Evolutionary conservation across 2,329 filamentous ascomycete species (phyloP).

Genomic region (Acrocalymma vagum): DNA sequence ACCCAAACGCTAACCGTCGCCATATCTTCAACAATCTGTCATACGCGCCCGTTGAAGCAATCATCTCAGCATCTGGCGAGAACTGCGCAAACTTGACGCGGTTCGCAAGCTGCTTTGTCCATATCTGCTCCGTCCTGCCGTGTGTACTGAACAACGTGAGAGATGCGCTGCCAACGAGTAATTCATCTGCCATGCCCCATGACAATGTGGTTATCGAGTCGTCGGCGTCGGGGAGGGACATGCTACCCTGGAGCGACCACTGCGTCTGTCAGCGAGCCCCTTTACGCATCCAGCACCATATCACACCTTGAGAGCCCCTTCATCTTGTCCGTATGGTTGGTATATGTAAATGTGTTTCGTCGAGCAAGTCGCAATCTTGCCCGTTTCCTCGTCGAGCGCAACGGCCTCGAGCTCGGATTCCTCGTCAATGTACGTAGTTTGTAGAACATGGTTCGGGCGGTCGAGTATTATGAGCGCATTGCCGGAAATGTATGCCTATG

Average conservation of each 20-base stretch:
- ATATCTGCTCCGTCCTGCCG: conserved; percentile 66
- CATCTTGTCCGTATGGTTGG: conserved; percentile 73
- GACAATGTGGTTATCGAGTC: conserved; percentile 71
- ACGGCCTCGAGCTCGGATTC: conserved; percentile 75
- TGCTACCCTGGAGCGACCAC: conserved; percentile 71
- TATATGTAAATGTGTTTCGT: conserved; percentile 76
- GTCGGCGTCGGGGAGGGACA: conserved; percentile 56
- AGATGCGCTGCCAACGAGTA: conserved; percentile 76
- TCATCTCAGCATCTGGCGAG: conserved; percentile 86
- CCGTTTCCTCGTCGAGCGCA: conserved; percentile 80
- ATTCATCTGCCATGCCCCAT: conserved; percentile 87
- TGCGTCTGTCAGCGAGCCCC: conserved; percentile 40
- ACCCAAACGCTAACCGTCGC: conserved; percentile 84
- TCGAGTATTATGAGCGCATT: conserved; percentile 85
- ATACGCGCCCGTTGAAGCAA: conserved; percentile 80
- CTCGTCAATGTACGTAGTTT: conserved; percentile 90
- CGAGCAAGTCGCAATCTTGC: conserved; percentile 84
- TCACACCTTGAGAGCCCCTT: conserved; percentile 77
- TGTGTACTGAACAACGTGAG: conserved; percentile 74
- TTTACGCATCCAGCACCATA: conserved; percentile 4
- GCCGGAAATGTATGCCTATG: conserved; percentile 86
- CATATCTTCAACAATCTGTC: conserved; percentile 92
- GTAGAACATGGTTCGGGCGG: conserved; percentile 76
- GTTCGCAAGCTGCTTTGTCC: conserved; percentile 78
- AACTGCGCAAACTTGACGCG: conserved; percentile 77